Evolutionary conservation across 192 early-diverging fungal species (phyloP), one percentile per base, ranked within the genome.

Genomic region (Mortierella antarctica): DNA sequence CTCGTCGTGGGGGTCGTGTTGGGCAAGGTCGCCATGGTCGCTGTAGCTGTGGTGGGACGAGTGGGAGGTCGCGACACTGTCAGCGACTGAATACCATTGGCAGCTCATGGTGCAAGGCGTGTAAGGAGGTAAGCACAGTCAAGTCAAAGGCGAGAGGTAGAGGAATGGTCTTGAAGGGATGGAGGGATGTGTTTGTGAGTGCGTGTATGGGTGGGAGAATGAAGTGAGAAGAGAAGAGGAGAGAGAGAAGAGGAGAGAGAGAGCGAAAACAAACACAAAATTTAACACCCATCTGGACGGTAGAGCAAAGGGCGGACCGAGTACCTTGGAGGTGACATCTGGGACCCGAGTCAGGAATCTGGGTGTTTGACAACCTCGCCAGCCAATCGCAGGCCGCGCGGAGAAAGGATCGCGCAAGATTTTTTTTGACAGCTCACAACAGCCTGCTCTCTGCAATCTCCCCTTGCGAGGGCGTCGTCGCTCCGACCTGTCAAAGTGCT

Each of bases 321-420:
- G 77, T 80, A 80, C 77, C 77, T 54, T 67, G 46, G 51, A n/a
- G 64, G 77, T 80, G 77, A 80, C 75, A 69, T 65, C 21, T 18
- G 8, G 69, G 66, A 47, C 69, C 75, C 75, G 75, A 56, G 75
- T 71, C 75, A 79, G 39, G n/a, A 53, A 62, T 48, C 46, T 45
- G 5, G 39, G 0, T 6, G 60, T 41, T 42, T 42, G 51, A 65
- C 64, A 65, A 48, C 46, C 46, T 62, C 46, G 53, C 17, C 17
- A 20, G 17, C 11, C 50, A 51, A 51, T 51, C 17, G 17, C 50
- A 31, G 31, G 31, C 50, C 17, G 17, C 50, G 17, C 17, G 11
- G 11, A 51, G 50, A 1, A 15, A 51, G 13, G 4, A 2, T 51
- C 17, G 17, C 17, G 2, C 17, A n/a, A 51, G 17, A 31, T 31